Evolutionary conservation across 2,329 filamentous ascomycete genomes (phyloP), one percentile per base, ranked within the genome.

Genomic region (Penicillium sp.): DNA sequence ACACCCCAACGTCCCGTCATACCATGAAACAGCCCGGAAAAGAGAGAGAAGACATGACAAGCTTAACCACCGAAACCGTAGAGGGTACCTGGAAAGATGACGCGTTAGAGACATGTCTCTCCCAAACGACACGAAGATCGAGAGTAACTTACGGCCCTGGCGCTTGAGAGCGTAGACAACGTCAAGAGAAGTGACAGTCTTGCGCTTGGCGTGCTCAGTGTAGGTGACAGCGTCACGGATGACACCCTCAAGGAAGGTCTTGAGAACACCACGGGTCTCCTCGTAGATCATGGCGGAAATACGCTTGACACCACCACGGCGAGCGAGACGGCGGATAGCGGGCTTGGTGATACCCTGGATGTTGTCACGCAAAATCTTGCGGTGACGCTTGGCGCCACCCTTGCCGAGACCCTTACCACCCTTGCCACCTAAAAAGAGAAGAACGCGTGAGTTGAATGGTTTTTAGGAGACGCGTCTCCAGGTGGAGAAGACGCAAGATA

Each of bases 271-370:
- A 69, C 85, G 85, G 64, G 85, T 88, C 78, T 89, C 83, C 72
- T 87, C 85, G 78, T 88, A 88, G 77, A 88, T 88, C 85, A 87
- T 94, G 73, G 90, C 90, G 68, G 90, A 95, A 69, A 96, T 96
- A 95, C 90, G 90, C 88, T 96, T 96, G 82, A 96, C 90, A 90
- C 90, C 90, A 76, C 90, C 90, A 93, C 90, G 90, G 78, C 90
- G 90, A 60, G 90, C 90, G 73, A 96, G 90, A 94, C 90, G 90
- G 69, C 90, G 86, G 77, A 96, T 96, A 67, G 90, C 90, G 66
- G 90, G 90, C 87, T 96, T 96, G 70, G 90, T 96, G 72, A 96
- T 96, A 78, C 90, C 90, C 80, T 96, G 90, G 72, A 96, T 96
- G 87, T 95, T 96, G 86, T 95, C 90, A 77, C 90, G 89, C 75